Conservation (phyloP, 768 basidiomycete species). For the Pleurotus pulmonarius region DNA sequence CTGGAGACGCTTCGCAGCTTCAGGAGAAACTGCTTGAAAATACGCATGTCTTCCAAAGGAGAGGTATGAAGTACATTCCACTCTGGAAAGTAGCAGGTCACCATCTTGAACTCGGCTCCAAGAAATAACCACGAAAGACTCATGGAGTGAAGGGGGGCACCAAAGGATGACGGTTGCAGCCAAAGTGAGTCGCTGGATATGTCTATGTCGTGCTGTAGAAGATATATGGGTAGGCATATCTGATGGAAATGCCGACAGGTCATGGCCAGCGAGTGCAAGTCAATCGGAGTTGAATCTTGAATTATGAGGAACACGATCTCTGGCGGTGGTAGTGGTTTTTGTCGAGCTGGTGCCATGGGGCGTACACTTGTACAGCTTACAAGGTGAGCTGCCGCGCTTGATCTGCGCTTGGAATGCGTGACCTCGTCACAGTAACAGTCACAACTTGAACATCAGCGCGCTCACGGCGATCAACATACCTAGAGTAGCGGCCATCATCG, state of each 20-base stretch:
- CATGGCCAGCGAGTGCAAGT: neutral
- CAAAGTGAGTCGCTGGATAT: neutral
- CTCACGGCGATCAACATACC: no score
- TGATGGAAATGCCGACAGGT: neutral
- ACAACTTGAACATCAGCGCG: no score
- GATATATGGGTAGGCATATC: neutral
- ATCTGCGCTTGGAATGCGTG: no score
- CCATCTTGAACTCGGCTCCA: neutral
- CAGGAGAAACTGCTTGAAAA: neutral
- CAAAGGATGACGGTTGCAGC: neutral
- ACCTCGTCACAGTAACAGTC: no score
- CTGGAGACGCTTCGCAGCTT: neutral
- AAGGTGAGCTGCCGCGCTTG: no score
- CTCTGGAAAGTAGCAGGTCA: neutral
- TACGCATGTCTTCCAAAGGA: neutral
- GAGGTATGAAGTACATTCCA: neutral
- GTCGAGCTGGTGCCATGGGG: no score
- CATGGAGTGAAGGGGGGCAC: neutral
- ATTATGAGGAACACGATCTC: neutral
- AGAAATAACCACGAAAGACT: neutral
- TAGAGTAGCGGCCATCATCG: no score
- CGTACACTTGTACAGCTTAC: no score
- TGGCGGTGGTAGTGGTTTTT: neutral
- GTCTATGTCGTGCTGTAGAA: neutral
- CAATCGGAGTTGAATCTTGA: neutral